Conservation (phyloP, 352 stramenopile genomes). For the Phytophthora tentaculata region DNA sequence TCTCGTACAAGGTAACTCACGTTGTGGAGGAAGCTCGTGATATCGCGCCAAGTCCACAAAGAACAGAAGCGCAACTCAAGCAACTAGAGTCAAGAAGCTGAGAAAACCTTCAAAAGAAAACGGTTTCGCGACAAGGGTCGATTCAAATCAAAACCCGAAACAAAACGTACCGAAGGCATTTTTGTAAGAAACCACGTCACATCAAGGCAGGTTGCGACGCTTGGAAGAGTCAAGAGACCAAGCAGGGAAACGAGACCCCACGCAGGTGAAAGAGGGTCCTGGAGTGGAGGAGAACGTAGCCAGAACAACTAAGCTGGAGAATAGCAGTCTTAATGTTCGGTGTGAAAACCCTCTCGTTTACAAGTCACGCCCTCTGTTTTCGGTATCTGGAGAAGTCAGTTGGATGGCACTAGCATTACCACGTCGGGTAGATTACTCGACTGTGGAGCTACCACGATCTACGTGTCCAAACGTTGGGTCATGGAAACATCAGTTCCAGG, state of each 20-base stretch:
- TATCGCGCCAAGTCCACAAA: background rate
- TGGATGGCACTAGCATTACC: too few species aligned
- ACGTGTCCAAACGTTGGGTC: too few species aligned
- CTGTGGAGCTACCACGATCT: too few species aligned
- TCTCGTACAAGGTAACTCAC: constrained; percentile 10
- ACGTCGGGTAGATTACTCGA: too few species aligned
- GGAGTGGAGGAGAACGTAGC: background rate
- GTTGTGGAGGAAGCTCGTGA: background rate
- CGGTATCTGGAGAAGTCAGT: background rate
- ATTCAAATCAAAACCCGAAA: background rate
- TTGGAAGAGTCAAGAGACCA: background rate
- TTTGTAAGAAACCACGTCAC: background rate
- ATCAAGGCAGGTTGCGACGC: background rate
- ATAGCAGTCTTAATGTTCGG: constrained; percentile 14
- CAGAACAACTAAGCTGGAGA: constrained; percentile 7
- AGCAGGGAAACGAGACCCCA: background rate
- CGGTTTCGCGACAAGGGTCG: background rate
- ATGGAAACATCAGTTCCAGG: too few species aligned
- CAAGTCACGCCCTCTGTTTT: constrained; percentile 10
- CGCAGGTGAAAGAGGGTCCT: background rate
- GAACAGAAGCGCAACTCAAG: too few species aligned
- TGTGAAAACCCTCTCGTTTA: constrained; percentile 21
- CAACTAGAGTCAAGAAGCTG: too few species aligned
- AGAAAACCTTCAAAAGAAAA: background rate
- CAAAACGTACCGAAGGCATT: background rate